phyloP scores from a whole-genome alignment of 495 filamentous ascomycete species.

The Hypomontagnella submonticulosa region DNA sequence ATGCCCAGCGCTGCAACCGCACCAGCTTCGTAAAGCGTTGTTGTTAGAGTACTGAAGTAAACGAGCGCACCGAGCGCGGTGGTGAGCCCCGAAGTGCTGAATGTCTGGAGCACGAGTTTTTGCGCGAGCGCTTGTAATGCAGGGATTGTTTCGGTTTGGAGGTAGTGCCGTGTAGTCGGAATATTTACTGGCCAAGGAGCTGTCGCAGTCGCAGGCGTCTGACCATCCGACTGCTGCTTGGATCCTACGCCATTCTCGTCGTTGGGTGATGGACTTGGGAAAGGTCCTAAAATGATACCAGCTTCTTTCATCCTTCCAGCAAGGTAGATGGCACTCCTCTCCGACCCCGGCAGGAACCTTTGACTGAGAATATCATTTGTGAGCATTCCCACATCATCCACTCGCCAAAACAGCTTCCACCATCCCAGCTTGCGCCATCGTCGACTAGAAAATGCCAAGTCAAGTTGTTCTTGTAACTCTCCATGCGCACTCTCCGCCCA shows the following conservation, averaged over 20 bases:
- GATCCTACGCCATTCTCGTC: constrained; percentile 8
- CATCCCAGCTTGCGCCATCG: constrained; percentile 82
- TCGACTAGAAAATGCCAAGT: constrained; percentile 73
- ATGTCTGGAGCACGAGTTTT: constrained; percentile 76
- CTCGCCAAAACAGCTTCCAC: constrained; percentile 96
- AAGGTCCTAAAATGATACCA: constrained; percentile 56
- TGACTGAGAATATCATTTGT: constrained; percentile 77
- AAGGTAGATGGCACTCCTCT: constrained; percentile 79
- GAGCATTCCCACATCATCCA: constrained; percentile 88
- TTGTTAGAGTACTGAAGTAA: constrained; percentile 67
- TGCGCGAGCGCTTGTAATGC: constrained; percentile 84
- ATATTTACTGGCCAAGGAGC: constrained; percentile 62
- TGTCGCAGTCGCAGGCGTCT: constrained; percentile 22
- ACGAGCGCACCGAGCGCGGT: constrained; percentile 73
- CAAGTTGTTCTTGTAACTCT: constrained; percentile 82
- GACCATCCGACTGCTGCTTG: constrained; percentile 3
- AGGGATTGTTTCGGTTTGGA: constrained; percentile 73
- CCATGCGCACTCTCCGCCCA: constrained; percentile 86
- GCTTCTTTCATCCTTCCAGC: constrained; percentile 83
- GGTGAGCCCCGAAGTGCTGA: constrained; percentile 71
- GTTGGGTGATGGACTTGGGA: constrained; percentile 17
- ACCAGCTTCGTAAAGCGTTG: constrained; percentile 76
- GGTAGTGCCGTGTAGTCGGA: constrained; percentile 65
- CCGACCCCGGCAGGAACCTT: constrained; percentile 78
- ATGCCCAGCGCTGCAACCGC: constrained; percentile 79